A percentile compares a stretch with the other conserved stretches of the same genome.
These are phyloP conservation scores for Mortierella sp. DNA, from an alignment of 371 early-diverging fungal species.

Conservation along the genomic window DNA sequence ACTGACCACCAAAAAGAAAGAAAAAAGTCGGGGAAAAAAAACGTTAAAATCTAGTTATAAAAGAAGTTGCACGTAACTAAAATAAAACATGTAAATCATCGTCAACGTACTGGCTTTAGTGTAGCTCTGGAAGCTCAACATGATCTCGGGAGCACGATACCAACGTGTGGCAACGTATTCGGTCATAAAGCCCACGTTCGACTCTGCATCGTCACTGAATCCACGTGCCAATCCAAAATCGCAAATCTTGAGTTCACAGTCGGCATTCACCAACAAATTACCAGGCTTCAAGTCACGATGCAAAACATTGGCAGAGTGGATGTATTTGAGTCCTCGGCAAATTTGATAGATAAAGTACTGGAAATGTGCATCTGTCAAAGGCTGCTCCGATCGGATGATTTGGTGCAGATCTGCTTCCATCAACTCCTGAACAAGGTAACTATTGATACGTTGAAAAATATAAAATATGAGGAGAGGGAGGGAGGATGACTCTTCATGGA, in stretches of 20 bases:
- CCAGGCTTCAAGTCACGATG: constrained; percentile 98
- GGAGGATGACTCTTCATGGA: neutral
- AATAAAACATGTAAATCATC: no score
- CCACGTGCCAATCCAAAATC: constrained; percentile 97
- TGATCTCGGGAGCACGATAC: constrained; percentile 99
- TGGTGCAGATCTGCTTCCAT: constrained; percentile 99
- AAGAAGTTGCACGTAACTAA: constrained; percentile 39
- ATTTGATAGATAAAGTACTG: constrained; percentile 99
- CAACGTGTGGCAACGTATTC: constrained; percentile 98
- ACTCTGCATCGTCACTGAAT: constrained; percentile 83
- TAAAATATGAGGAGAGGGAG: neutral
- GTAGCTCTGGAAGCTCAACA: constrained; percentile 94
- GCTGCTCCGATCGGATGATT: constrained; percentile 96
- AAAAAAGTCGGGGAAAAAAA: neutral
- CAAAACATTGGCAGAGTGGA: constrained; percentile 97
- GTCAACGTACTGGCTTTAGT: constrained; percentile 87
- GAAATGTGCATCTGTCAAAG: constrained; percentile 96
- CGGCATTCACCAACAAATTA: constrained; percentile 96
- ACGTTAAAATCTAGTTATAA: neutral
- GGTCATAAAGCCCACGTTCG: constrained; percentile 92
- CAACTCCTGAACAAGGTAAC: constrained; percentile 89
- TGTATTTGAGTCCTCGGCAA: constrained; percentile 97
- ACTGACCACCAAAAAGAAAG: constrained; percentile 58
- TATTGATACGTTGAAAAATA: constrained; percentile 21
- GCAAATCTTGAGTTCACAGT: constrained; percentile 97